Conservation (phyloP, 306 rosid genomes). For the Datisca glomerata region DNA sequence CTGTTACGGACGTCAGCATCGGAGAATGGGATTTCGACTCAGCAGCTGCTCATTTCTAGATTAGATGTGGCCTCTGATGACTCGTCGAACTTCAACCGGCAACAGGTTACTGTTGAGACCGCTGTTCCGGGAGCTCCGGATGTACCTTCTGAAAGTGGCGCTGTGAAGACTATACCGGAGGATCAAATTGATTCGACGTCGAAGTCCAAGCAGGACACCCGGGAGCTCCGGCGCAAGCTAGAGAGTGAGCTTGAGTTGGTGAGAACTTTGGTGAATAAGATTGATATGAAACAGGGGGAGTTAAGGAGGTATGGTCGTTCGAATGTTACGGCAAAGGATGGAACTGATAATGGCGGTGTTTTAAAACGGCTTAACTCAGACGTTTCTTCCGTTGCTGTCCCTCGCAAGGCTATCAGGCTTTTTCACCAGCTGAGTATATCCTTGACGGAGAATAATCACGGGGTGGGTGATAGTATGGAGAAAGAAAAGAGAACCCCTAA, state of each 20-base stretch:
- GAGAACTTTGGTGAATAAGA: constrained; percentile 58
- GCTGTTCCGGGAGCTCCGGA: constrained; percentile 11
- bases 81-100: constrained; percentile 22
- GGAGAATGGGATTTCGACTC: constrained; percentile 33
- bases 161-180: constrained; percentile 11
- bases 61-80: constrained; percentile 31
- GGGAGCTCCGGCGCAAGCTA: constrained; percentile 52
- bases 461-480: constrained; percentile 50
- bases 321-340: constrained; percentile 19
- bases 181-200: constrained; percentile 26
- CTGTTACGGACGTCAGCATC: not conserved
- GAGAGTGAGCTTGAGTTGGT: constrained; percentile 51
- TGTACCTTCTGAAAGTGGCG: constrained; percentile 35
- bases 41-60: constrained; percentile 14
- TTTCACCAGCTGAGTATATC: constrained; percentile 57
- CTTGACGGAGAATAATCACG: constrained; percentile 53
- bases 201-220: constrained; percentile 47
- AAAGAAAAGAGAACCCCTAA: constrained; percentile 94
- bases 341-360: constrained; percentile 30
- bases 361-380: constrained; percentile 50
- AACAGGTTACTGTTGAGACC: constrained; percentile 15
- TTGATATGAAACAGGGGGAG: constrained; percentile 69
- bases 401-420: constrained; percentile 37
- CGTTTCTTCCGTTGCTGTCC: constrained; percentile 50
- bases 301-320: constrained; percentile 23